Base-by-base conservation (phyloP, 2,329 filamentous ascomycete genomes). In the Trichoderma breve region DNA sequence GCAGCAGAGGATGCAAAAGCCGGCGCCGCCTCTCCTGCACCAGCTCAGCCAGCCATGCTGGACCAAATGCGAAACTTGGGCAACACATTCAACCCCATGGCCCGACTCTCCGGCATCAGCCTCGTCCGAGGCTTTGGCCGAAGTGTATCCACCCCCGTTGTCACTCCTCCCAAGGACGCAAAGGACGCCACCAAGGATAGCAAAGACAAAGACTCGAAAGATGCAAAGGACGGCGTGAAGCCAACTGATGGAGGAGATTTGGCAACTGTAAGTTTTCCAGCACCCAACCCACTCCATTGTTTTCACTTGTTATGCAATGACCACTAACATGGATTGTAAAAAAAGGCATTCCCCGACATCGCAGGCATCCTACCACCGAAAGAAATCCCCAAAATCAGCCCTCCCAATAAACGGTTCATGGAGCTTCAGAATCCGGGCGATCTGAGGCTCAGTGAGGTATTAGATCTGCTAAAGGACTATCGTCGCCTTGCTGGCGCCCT, bases 31-130 rank as follows among this genome's bases (percentile, higher is more conserved):
- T 62, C 76, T 24, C 70, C 74, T 2, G 32, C 77, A 24, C 36
- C 69, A 32, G 34, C 67, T 78, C 70, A 80, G 78, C 64, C 91
- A 3, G 90, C 92, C 34, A 81, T 90, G 14, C 88, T 97, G 2
- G 93, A 97, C 74, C 93, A 93, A 14, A 91, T 97, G 84, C 90
- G 93, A 70, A 95, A 88, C 79, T 86, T 97, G 73, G 91, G 93
- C 47, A 96, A 88, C 79, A 91, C 91, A 1, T 84, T 97, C 39
- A 97, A 97, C 77, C 94, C 94, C 3, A 91, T 97, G 79, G 93
- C 90, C 58, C 89, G 93, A 66, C 88, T 97, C 66, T 90, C 92
- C 1, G 84, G 90, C 39, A 94, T 96, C 79, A 88, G 88, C 71
- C 87, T 91, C 78, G 91, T 97, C 75, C 89, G 92, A 71, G 91